These are phyloP conservation scores for Spathaspora sp. DNA, from an alignment of 1,139 yeast genomes.

Conservation along the genomic window DNA sequence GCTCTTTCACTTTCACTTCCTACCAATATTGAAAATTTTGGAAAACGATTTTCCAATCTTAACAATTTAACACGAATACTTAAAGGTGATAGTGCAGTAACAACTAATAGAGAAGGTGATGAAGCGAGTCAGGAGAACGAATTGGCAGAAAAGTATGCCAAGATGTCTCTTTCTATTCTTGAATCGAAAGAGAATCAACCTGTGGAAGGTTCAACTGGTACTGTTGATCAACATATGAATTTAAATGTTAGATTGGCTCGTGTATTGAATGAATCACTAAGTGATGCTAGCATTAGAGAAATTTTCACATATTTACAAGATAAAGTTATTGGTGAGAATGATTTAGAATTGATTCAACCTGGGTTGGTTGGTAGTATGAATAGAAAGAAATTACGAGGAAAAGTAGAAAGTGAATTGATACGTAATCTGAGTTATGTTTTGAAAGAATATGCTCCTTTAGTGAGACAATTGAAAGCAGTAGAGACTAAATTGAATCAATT, in stretches of 20 bases:
- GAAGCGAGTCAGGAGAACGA: conserved; percentile 15
- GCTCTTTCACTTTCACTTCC: conserved; percentile 39
- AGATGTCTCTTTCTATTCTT: conserved; percentile 26
- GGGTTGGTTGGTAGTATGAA: conserved; percentile 58
- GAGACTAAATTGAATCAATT: conserved; percentile 41
- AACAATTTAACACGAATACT: conserved; percentile 3
- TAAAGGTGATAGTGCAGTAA: background rate
- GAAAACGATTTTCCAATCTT: conserved; percentile 36
- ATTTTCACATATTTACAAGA: conserved; percentile 49
- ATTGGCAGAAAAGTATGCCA: conserved; percentile 42
- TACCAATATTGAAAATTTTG: conserved; percentile 39
- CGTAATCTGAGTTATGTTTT: conserved; percentile 58
- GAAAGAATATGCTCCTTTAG: conserved; percentile 61
- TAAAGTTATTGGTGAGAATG: conserved; percentile 25
- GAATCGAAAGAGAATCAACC: conserved; percentile 11
- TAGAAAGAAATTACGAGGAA: conserved; percentile 61
- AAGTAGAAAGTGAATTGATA: conserved; percentile 69
- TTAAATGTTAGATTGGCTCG: conserved; percentile 50
- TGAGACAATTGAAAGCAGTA: conserved; percentile 46
- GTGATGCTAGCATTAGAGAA: conserved; percentile 50
- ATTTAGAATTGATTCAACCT: conserved; percentile 46
- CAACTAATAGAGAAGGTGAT: background rate
- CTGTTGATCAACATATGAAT: background rate
- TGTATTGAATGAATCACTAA: conserved; percentile 47
- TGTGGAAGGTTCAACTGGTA: background rate